Conservation (phyloP, 495 filamentous ascomycete genomes). For the Bombardia bombarda region DNA sequence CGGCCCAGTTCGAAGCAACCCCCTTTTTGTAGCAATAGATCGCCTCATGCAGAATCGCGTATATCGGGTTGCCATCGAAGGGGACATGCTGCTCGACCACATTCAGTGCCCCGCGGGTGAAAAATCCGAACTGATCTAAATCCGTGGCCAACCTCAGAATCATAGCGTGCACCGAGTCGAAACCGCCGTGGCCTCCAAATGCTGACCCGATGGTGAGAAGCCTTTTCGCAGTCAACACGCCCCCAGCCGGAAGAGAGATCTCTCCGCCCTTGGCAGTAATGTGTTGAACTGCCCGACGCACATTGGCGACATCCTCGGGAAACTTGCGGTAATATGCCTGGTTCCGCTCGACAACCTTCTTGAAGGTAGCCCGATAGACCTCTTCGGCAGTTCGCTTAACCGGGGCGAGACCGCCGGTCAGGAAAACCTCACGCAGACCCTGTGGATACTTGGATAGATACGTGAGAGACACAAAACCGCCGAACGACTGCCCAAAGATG, state of each 20-base stretch:
- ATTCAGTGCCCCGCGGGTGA: constrained; percentile 63
- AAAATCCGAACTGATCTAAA: constrained; percentile 58
- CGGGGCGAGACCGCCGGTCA: constrained; percentile 75
- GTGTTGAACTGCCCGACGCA: constrained; percentile 57
- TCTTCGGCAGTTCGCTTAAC: constrained; percentile 61
- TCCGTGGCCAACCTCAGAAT: constrained; percentile 62
- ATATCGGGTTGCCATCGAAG: constrained; percentile 72
- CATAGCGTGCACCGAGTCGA: constrained; percentile 62
- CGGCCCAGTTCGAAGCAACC: constrained; percentile 40
- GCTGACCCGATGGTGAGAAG: constrained; percentile 67
- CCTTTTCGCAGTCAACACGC: constrained; percentile 57
- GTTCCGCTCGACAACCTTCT: constrained; percentile 58
- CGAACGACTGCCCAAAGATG: constrained; percentile 83
- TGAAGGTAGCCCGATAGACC: constrained; percentile 65
- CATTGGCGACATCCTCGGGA: constrained; percentile 66
- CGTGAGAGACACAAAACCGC: constrained; percentile 73
- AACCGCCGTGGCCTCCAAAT: constrained; percentile 70
- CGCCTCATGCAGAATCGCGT: constrained; percentile 78
- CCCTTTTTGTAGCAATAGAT: constrained; percentile 60
- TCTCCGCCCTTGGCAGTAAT: constrained; percentile 43
- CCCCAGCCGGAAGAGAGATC: constrained; percentile 55
- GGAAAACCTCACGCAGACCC: constrained; percentile 72
- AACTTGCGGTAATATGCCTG: constrained; percentile 75
- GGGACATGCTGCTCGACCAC: constrained; percentile 54
- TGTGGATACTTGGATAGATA: constrained; percentile 78